Percentiles rank a stretch among this genome's conserved stretches.
These are phyloP conservation scores for Schrenkiella parvula DNA, from an alignment of 345 rosid species.

Conservation along the genomic window DNA sequence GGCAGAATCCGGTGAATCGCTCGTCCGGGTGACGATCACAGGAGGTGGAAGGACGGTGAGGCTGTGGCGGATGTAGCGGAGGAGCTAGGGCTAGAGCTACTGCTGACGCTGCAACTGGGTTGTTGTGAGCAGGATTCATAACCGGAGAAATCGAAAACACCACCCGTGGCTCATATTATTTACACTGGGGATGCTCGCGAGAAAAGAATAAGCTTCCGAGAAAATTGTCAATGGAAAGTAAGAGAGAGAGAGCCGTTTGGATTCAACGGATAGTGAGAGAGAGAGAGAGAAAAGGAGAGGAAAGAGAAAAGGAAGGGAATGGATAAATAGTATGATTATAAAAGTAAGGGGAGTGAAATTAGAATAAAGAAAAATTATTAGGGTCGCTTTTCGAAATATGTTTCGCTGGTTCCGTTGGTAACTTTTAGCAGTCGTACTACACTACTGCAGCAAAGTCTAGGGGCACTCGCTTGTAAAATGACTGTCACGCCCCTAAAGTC, in stretches of 20 bases:
- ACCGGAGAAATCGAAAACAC: constrained; percentile 49
- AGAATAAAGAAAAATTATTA: constrained; percentile 21
- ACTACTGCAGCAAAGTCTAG: constrained; percentile 14
- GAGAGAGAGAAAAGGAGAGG: neutral
- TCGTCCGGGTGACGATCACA: constrained; percentile 89
- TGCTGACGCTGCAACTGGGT: constrained; percentile 36
- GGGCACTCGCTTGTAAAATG: constrained; percentile 21
- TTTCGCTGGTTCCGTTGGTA: constrained; percentile 1
- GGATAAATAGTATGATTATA: neutral
- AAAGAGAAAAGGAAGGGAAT: neutral
- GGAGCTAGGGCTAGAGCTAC: constrained; percentile 39
- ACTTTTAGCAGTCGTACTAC: constrained; percentile 34
- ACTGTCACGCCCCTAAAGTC: constrained; percentile 23
- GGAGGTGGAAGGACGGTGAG: constrained; percentile 81
- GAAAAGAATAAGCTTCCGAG: neutral
- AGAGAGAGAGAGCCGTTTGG: constrained; percentile 47
- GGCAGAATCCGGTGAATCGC: constrained; percentile 89
- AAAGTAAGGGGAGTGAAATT: constrained; percentile 9
- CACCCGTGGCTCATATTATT: constrained; percentile 64
- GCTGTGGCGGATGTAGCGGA: constrained; percentile 75
- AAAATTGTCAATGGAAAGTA: neutral
- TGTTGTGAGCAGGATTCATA: constrained; percentile 84
- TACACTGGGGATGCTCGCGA: constrained; percentile 3
- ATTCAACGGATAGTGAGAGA: constrained; percentile 59
- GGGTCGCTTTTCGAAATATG: constrained; percentile 11